A percentile compares a stretch with the other conserved stretches of the same genome.
These are phyloP conservation scores for Termitomyces sp. DNA, from an alignment of 1,284 basidiomycete species.

Conservation along the genomic window DNA sequence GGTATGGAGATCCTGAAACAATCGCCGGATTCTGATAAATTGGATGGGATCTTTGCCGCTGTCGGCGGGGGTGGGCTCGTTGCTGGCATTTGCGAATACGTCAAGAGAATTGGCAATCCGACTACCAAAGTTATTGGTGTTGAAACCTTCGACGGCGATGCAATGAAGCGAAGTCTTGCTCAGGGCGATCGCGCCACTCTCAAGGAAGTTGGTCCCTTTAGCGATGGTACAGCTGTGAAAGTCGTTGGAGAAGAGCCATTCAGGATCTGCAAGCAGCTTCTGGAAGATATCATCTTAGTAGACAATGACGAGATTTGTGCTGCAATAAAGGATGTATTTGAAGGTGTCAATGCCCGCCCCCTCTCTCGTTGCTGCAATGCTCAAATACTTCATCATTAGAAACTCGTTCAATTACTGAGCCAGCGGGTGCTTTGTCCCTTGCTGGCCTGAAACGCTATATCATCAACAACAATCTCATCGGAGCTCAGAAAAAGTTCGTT, in stretches of 20 bases:
- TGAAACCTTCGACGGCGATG: conserved; percentile 96
- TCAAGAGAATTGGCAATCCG: conserved; percentile 90
- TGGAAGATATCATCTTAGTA: conserved; percentile 86
- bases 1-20: conserved; percentile 95
- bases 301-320: conserved; percentile 98
- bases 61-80: conserved; percentile 93
- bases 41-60: conserved; percentile 88
- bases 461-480: conserved; percentile 72
- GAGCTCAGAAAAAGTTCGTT: conserved; percentile 84
- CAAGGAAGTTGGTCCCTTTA: conserved; percentile 92
- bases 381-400: conserved; percentile 43
- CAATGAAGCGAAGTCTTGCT: conserved; percentile 79
- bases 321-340: conserved; percentile 98
- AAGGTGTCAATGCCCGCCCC: conserved; percentile 54
- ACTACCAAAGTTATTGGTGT: conserved; percentile 82
- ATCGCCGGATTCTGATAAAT: conserved; percentile 61
- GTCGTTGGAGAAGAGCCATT: conserved; percentile 95
- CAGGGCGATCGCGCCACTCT: conserved; percentile 80
- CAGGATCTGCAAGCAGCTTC: conserved; percentile 79
- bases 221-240: conserved; percentile 98
- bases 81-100: conserved; percentile 86
- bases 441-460: conserved; percentile 94
- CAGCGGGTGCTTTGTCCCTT: conserved; percentile 91
- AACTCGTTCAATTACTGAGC: conserved; percentile 92
- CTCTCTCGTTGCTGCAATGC: not conserved